phyloP scores from a whole-genome alignment of 176 grass and related monocot species.

The Neostapfia colusana region DNA sequence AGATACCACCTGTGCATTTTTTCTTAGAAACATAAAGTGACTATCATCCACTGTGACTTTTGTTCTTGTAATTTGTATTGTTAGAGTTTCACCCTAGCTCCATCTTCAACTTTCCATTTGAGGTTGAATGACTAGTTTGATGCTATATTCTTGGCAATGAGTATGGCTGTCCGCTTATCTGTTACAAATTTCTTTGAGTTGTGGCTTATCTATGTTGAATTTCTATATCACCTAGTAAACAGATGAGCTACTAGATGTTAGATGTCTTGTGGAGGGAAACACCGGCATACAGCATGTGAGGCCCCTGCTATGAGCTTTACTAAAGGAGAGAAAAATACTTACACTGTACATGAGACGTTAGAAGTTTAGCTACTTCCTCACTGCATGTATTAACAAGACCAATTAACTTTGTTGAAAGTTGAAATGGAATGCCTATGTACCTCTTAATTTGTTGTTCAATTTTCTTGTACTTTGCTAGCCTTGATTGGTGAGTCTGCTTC shows the following conservation, averaged over 20 bases:
- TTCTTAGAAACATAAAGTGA: background rate
- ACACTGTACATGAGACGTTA: too few species aligned
- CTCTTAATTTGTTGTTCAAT: background rate
- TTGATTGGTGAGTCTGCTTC: background rate
- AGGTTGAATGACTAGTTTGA: conserved; percentile 9
- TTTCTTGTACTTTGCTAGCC: background rate
- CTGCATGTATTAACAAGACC: background rate
- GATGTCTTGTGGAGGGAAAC: too few species aligned
- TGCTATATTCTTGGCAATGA: background rate
- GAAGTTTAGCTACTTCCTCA: background rate
- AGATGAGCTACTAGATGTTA: background rate
- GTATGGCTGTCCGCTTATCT: background rate
- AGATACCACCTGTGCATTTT: background rate
- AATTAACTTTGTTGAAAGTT: conserved; percentile 2
- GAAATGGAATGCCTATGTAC: background rate
- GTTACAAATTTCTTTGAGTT: background rate
- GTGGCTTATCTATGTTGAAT: background rate
- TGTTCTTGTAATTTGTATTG: conserved; percentile 4
- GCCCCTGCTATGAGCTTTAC: too few species aligned
- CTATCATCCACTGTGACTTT: background rate
- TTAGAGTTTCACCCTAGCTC: conserved; percentile 13
- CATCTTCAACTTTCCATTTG: conserved; percentile 23
- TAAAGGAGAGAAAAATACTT: too few species aligned
- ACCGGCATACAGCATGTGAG: too few species aligned
- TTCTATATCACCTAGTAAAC: conserved; percentile 3